Percentiles rank a stretch among this genome's conserved stretches.
Conservation (phyloP, 2,329 filamentous ascomycete species). For the Celoporthe dispersa region DNA sequence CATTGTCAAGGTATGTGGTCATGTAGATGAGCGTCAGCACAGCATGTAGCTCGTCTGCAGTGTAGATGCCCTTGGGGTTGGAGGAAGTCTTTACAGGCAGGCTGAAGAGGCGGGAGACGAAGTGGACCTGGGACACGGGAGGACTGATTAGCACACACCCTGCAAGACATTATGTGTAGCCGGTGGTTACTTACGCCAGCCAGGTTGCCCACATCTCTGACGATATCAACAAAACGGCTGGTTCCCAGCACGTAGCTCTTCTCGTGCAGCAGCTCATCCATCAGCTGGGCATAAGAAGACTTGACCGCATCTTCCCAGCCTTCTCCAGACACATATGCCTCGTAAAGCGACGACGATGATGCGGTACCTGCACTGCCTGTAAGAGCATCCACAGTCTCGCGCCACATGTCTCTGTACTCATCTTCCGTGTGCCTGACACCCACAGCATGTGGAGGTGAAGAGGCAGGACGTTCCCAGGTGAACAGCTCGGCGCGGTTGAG, state of each 20-base stretch:
- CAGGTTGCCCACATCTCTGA: slow-evolving; percentile 72
- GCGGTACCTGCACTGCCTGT: slow-evolving; percentile 48
- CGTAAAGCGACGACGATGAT: not conserved
- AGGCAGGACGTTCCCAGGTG: slow-evolving; percentile 66
- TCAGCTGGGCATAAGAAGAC: slow-evolving; percentile 68
- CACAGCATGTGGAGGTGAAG: slow-evolving; percentile 56
- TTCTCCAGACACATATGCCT: slow-evolving; percentile 42
- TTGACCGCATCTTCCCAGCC: slow-evolving; percentile 67
- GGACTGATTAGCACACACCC: not conserved
- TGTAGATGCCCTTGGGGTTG: slow-evolving; percentile 62
- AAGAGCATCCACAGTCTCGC: slow-evolving; percentile 64
- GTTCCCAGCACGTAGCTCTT: slow-evolving; percentile 67
- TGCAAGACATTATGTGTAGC: not conserved
- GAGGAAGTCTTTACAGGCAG: slow-evolving; percentile 68
- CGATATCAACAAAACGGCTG: slow-evolving; percentile 70
- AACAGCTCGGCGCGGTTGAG: slow-evolving; percentile 72
- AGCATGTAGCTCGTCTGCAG: slow-evolving; percentile 61
- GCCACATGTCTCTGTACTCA: slow-evolving; percentile 69
- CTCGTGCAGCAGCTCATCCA: slow-evolving; percentile 62
- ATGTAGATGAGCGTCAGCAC: slow-evolving; percentile 69
- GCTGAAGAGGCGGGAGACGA: slow-evolving; percentile 65
- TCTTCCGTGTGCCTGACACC: slow-evolving; percentile 63
- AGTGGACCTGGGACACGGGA: slow-evolving; percentile 57
- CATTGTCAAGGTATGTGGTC: slow-evolving; percentile 67
- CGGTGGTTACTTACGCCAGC: slow-evolving; percentile 36